Base-by-base conservation (phyloP, 2,329 filamentous ascomycete species). In the Daldinia sp. region DNA sequence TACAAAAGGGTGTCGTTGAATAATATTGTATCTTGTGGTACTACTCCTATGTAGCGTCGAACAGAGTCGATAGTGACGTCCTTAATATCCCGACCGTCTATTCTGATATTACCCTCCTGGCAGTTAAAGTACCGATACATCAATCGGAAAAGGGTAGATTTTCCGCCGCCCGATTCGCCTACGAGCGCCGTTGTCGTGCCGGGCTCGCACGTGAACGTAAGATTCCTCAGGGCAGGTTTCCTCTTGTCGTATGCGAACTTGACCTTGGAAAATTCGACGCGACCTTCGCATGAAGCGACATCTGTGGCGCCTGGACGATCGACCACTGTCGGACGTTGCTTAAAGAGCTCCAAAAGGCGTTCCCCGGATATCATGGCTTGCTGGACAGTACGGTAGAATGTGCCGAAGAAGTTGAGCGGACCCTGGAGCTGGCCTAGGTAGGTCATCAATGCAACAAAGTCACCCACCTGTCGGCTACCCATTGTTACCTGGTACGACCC, bases 311-410 rank as follows among this genome's bases (percentile, higher is more conserved):
- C 81, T 0, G 89, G 87, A 13, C 83, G 84, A 75, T 99, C 95
- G 6, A 94, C 83, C 25, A 99, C 94, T 0, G 93, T 96, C 0
- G 95, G 94, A 71, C 93, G 88, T 72, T 98, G 95, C 77, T 97
- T 96, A 86, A 99, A 98, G 15, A 99, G 82, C 77, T 98, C 95
- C 56, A 99, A 81, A 76, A 99, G 89, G 15, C 95, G 89, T 81
- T 99, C 95, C 3, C 94, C 94, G 61, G 96, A 97, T 74, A 99
- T 98, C 90, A 99, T 92, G 54, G 94, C 92, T 70, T 94, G 95
- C 78, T 98, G 95, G 4, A 98, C 94, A 64, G 93, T 95, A 51
- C 94, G 87, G 77, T 98, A 99, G 76, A 98, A 98, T 0, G 93
- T 95, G 58, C 94, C 95, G 71, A 95, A 94, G 79, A 93, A 94